These are phyloP conservation scores for Russula vinacea DNA, from an alignment of 768 basidiomycete species.

Conservation along the genomic window DNA sequence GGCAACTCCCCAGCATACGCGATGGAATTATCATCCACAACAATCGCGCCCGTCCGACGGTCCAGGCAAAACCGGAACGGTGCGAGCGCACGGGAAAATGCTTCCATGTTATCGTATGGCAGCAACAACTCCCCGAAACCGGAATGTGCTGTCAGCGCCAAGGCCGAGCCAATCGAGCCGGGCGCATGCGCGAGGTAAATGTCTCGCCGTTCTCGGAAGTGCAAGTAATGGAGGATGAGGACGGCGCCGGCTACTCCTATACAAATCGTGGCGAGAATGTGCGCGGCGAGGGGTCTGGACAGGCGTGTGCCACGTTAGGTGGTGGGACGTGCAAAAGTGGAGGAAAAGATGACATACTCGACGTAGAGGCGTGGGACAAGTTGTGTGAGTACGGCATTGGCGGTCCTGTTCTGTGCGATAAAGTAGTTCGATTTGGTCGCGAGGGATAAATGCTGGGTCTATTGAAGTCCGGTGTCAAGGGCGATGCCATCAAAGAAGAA, in stretches of 20 bases:
- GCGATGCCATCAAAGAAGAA: background rate
- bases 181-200: conserved; percentile 25
- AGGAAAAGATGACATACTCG: conserved; percentile 46
- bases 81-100: conserved; percentile 14
- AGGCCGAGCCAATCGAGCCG: conserved; percentile 16
- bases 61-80: conserved; percentile 28
- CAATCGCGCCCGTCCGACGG: conserved; percentile 28
- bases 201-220: conserved; percentile 30
- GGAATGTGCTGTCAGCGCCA: conserved; percentile 27
- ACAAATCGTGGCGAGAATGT: conserved; percentile 48
- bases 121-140: conserved; percentile 28
- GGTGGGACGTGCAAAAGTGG: background rate
- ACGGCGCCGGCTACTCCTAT: conserved; percentile 50
- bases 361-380: conserved; percentile 51
- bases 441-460: conserved; percentile 59
- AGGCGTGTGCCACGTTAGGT: conserved; percentile 5
- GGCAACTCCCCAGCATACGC: background rate
- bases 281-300: conserved; percentile 51
- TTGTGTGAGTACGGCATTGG: conserved; percentile 43
- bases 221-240: conserved; percentile 46
- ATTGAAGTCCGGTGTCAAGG: conserved; percentile 5
- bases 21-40: conserved; percentile 22
- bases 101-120: conserved; percentile 17
- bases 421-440: conserved; percentile 62
- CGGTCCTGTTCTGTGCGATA: conserved; percentile 39